Conservation (phyloP, 257 asterid species). For the Nicotiana paniculata region DNA sequence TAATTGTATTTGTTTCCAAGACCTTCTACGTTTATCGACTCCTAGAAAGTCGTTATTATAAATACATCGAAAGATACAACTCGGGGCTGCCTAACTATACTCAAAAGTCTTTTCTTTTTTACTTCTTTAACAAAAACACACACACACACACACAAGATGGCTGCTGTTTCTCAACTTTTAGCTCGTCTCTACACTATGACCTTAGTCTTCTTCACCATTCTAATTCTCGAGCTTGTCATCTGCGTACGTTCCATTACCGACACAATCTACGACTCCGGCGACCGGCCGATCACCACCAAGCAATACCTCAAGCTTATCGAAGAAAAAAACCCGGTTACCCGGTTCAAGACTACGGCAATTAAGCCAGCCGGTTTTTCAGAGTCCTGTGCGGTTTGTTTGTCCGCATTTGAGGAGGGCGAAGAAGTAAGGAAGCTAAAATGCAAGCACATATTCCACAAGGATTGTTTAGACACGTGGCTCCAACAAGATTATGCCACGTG, state of each 20-base stretch:
- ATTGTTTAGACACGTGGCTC: constrained; percentile 68
- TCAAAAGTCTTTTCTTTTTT: neutral
- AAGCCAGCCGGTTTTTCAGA: neutral
- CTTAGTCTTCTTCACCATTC: constrained; percentile 34
- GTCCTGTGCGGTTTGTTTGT: constrained; percentile 55
- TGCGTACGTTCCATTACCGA: constrained; percentile 28
- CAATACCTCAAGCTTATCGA: constrained; percentile 48
- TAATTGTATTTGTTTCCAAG: neutral
- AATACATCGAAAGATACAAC: neutral
- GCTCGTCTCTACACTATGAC: constrained; percentile 33
- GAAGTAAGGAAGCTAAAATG: constrained; percentile 51
- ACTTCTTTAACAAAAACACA: neutral
- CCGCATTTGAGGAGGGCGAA: constrained; percentile 48
- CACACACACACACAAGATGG: constrained; percentile 19
- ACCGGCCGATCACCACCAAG: constrained; percentile 32
- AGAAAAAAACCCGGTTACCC: constrained; percentile 32
- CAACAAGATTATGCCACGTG: constrained; percentile 47
- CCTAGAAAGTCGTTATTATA: neutral
- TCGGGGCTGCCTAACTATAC: neutral
- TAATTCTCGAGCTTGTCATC: constrained; percentile 40
- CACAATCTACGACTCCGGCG: constrained; percentile 11
- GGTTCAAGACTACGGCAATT: constrained; percentile 11
- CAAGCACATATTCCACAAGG: constrained; percentile 51
- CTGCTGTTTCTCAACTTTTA: constrained; percentile 33
- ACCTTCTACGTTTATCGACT: neutral